Evolutionary conservation across 2,329 filamentous ascomycete species (phyloP), one percentile per base, ranked within the genome.

Genomic region (Microsporum audouinii): DNA sequence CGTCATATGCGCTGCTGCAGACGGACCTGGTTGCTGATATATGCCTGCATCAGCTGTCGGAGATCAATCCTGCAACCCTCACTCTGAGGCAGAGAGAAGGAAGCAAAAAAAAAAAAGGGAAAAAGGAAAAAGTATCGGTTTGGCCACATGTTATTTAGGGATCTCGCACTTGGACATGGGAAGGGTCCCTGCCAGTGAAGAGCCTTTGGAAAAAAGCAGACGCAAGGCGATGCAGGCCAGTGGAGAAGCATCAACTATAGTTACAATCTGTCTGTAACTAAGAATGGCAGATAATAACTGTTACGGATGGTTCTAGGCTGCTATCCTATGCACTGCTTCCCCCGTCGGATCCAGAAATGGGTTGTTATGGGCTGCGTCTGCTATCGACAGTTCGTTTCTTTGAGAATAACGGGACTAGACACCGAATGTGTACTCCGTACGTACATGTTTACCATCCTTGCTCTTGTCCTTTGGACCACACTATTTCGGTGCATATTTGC

Each of bases 121-220:
- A 49, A 3, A 31, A 49, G 23, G 45, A 17, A 53, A 33, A 33
- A 12, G 5, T 27, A 27, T 53, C 27, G 47, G 31, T 53, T 53
- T 33, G 47, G 47, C 47, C 47, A 53, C 47, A 53, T 53, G 47
- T 53, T 34, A 53, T 53, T n/a, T 53, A 53, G 47, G 47, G 47
- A 53, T 53, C 47, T 33, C 5, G 47, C 8, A 27, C 4, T 34
- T 33, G 47, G 27, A 53, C 47, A 53, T 53, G 47, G 47, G 27
- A 31, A 14, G 47, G 27, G 39, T 10, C 47, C 47, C 47, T 53
- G 47, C 23, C 5, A 10, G 47, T 53, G 47, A 53, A 17, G 12
- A 34, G 12, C 12, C n/a, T 31, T 27, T 53, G 47, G 47, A 27
- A 49, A 23, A 34, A 33, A 1, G 47, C 31, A 31, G 10, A 23